phyloP scores from a whole-genome alignment of 371 early-diverging fungal species.

The Zychaea mexicana region DNA sequence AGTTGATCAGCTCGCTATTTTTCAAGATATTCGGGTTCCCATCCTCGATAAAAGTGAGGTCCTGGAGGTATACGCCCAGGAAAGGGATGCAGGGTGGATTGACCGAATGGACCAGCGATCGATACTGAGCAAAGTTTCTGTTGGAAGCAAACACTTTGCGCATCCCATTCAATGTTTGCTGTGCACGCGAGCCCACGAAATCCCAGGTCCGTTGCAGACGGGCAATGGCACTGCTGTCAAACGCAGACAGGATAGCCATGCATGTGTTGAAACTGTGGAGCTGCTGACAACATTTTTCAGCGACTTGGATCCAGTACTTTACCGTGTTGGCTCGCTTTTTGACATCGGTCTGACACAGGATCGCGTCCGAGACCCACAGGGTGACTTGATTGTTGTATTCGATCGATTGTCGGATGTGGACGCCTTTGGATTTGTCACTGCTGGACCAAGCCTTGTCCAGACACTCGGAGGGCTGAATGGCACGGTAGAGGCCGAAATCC shows the following conservation, averaged over 20 bases:
- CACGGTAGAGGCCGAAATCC: constrained; percentile 76
- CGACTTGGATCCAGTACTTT: constrained; percentile 85
- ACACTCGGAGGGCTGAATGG: constrained; percentile 84
- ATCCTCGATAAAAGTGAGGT: constrained; percentile 93
- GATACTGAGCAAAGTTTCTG: constrained; percentile 83
- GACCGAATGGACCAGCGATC: constrained; percentile 77
- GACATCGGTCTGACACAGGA: constrained; percentile 78
- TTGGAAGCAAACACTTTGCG: constrained; percentile 5
- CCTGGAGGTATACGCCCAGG: constrained; percentile 85
- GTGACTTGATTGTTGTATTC: constrained; percentile 73
- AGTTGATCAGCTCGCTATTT: constrained; percentile 78
- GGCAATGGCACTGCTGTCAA: constrained; percentile 86
- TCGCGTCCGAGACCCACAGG: constrained; percentile 84
- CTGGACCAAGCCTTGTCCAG: constrained; percentile 88
- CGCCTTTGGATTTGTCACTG: constrained; percentile 5
- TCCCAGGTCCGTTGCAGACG: constrained; percentile 78
- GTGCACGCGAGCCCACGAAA: constrained; percentile 4
- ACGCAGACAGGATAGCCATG: constrained; percentile 87
- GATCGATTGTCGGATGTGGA: constrained; percentile 75
- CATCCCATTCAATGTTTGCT: neutral
- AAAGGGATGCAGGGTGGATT: constrained; percentile 94
- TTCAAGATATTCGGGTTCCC: constrained; percentile 71
- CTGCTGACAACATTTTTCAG: constrained; percentile 55
- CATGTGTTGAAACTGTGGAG: constrained; percentile 86
- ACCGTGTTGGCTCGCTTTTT: constrained; percentile 76